Evolutionary conservation across 108 stramenopile genomes (phyloP).

Genomic region (Thalassiosira profunda): DNA sequence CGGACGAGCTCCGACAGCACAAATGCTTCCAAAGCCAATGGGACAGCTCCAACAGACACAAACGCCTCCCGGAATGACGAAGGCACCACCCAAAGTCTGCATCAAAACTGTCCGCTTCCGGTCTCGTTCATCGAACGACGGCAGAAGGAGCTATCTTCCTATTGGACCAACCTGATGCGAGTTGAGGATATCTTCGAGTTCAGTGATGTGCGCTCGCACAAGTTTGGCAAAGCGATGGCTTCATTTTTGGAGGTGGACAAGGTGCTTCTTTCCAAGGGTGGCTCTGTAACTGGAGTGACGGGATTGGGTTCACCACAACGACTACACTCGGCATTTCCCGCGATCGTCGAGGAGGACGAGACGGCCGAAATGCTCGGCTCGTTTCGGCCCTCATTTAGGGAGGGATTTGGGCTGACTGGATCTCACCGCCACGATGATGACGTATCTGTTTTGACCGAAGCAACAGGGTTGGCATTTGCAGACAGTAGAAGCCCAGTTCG

Average conservation of each 20-base stretch:
- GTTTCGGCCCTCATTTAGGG: conserved; percentile 11
- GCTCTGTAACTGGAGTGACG: not conserved
- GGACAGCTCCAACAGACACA: not conserved
- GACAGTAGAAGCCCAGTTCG: not conserved
- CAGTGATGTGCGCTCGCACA: conserved; percentile 21
- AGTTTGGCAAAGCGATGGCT: conserved; percentile 33
- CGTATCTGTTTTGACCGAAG: conserved; percentile 37
- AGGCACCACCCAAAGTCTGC: not conserved
- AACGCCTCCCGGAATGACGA: not conserved
- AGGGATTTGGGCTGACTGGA: conserved; percentile 11
- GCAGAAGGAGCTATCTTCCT: conserved; percentile 24
- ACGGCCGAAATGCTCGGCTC: conserved; percentile 4
- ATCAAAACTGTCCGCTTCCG: conserved; percentile 15
- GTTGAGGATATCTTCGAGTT: conserved; percentile 53
- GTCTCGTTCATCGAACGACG: conserved; percentile 35
- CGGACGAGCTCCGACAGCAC: too few species aligned
- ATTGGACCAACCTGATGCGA: conserved; percentile 32
- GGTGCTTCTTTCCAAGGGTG: conserved; percentile 7
- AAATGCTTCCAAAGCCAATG: not conserved
- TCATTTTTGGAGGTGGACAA: conserved; percentile 38
- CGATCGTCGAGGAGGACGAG: too few species aligned
- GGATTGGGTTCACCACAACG: too few species aligned
- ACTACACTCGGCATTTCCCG: too few species aligned
- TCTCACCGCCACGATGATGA: conserved; percentile 33
- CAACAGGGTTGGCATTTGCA: conserved; percentile 7